Percentiles rank a stretch among this genome's conserved stretches.
Conservation (phyloP, 805 yeast species). For the Scheffersomyces stipitis region DNA sequence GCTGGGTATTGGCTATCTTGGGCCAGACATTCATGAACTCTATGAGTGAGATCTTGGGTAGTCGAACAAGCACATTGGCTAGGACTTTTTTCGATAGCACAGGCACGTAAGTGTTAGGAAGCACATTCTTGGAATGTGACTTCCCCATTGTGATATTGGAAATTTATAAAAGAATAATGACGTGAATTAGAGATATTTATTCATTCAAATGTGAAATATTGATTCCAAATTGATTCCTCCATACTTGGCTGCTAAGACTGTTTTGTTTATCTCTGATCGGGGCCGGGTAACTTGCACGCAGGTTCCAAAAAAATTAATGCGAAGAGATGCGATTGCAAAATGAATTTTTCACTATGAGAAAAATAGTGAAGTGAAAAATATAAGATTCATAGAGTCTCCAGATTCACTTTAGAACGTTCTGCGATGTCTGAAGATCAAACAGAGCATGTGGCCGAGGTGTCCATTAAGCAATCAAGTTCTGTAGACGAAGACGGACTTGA, state of each 20-base stretch:
- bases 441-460: slow-evolving; percentile 1
- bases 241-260: slow-evolving; percentile 3
- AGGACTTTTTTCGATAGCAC: slow-evolving; percentile 22
- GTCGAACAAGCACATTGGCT: slow-evolving; percentile 20
- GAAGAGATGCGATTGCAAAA: too few relatives aligned
- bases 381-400: too few relatives aligned
- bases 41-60: slow-evolving; percentile 32
- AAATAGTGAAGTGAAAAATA: too few relatives aligned
- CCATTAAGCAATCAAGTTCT: slow-evolving; percentile 1
- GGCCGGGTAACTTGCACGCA: slow-evolving; percentile 7
- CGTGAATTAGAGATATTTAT: neutral
- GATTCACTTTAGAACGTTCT: too few relatives aligned
- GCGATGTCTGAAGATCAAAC: slow-evolving; percentile 6
- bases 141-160: neutral
- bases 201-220: neutral
- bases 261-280: slow-evolving; percentile 1
- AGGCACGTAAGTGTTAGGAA: slow-evolving; percentile 42
- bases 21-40: slow-evolving; percentile 38
- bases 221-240: slow-evolving; percentile 5
- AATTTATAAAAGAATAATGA: neutral
- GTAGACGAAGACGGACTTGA: slow-evolving; percentile 40
- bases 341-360: too few relatives aligned
- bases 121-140: slow-evolving; percentile 29
- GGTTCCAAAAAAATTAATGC: too few relatives aligned
- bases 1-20: slow-evolving; percentile 23